Base-by-base conservation (phyloP, 306 rosid genomes). In the Hippophae tibetana region DNA sequence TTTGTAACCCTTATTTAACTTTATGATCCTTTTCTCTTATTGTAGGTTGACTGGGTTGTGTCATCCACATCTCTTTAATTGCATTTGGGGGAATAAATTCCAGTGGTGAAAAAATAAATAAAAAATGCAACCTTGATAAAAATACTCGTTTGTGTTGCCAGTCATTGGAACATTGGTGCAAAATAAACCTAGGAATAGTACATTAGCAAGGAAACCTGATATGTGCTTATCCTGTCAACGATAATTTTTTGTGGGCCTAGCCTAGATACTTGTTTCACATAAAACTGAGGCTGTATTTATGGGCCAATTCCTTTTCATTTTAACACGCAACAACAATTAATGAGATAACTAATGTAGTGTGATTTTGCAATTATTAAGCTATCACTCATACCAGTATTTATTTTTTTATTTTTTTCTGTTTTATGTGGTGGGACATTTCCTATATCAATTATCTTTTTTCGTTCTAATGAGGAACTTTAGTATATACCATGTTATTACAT, bases 1-100 rank as follows among this genome's bases (percentile, higher is more conserved):
- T 89, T 63, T 57, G 85, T 62, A 49, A 51, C 47, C 70, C 54
- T 71, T 46, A 60, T 47, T 56, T 18, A 46, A 23, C 42, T 60
- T 62, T 49, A 26, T 47, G 7, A 47, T 60, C 43, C 56, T 42
- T 48, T 41, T 46, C 6, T 43, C 42, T 9, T 56, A 31, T 69
- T 48, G 13, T 25, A 25, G 54, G 52, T 5, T n/a, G 62, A 42
- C 62, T 13, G 53, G 54, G 52, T 69, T 27, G 60, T 52, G 48
- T 69, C 56, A 10, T 52, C 31, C 40, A 7, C 14, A 49, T 9
- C 57, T 51, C 43, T 23, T 8, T 51, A 8, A 18, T 56, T 42
- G 42, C 14, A 31, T 31, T 31, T 2, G 38, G 38, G 38, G 38
- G 38, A 31, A 18, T 18, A 18, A 18, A 18, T 18, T 18, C 23